These are phyloP conservation scores for Ligustrum vulgare DNA, from an alignment of 257 asterid genomes.

Conservation along the genomic window DNA sequence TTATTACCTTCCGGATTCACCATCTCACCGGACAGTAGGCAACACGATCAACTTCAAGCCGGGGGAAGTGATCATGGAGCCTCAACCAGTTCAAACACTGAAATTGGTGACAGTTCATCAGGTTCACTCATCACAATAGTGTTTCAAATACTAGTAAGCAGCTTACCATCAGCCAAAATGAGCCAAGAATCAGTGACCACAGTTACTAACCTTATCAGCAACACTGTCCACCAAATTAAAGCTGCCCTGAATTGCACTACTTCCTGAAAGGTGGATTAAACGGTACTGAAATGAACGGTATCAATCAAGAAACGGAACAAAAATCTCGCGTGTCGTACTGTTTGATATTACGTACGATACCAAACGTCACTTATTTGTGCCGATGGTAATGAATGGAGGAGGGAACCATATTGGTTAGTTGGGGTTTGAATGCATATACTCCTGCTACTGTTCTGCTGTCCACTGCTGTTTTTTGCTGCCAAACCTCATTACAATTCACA, in stretches of 20 bases:
- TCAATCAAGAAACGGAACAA: too few species aligned
- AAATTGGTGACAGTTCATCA: constrained; percentile 15
- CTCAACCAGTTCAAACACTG: constrained; percentile 51
- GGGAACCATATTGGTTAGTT: constrained; percentile 45
- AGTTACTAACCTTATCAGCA: constrained; percentile 69
- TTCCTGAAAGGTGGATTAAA: constrained; percentile 30
- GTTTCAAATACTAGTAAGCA: constrained; percentile 82
- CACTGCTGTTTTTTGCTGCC: constrained; percentile 39
- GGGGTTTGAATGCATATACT: constrained; percentile 52
- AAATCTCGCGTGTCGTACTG: background rate
- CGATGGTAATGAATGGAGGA: constrained; percentile 34
- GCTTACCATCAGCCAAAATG: constrained; percentile 68
- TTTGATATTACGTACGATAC: background rate
- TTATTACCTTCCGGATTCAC: constrained; percentile 85
- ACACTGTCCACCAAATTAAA: constrained; percentile 86
- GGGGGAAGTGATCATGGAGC: constrained; percentile 34
- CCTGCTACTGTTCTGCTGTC: constrained; percentile 32
- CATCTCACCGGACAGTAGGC: constrained; percentile 67
- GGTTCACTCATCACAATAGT: constrained; percentile 81
- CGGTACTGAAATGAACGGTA: background rate
- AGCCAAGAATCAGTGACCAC: constrained; percentile 87
- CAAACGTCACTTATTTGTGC: background rate
- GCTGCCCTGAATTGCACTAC: constrained; percentile 69
- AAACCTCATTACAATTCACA: constrained; percentile 41
- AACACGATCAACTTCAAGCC: constrained; percentile 3